Evolutionary conservation across 1,284 basidiomycete species (phyloP).

Genomic region (Heterobasidion occidentale): DNA sequence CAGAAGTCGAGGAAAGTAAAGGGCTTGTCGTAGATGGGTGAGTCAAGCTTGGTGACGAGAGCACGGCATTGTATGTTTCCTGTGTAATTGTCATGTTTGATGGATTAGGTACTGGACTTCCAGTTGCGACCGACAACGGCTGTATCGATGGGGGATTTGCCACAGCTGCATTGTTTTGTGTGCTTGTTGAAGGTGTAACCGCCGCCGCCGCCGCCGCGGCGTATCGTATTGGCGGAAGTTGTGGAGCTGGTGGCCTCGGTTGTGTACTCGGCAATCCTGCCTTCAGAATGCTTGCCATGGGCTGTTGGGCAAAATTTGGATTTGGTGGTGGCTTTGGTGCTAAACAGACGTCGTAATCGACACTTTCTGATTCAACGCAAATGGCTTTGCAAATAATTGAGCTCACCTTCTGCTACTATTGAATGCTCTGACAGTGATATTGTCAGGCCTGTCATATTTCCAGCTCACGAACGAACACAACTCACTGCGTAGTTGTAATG

Average conservation of each 20-base stretch:
- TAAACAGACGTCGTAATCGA: constrained; percentile 8
- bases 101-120: constrained; percentile 10
- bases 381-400: constrained; percentile 10
- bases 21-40: constrained; percentile 75
- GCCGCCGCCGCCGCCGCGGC: constrained; percentile 89
- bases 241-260: constrained; percentile 32
- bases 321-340: constrained; percentile 71
- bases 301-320: constrained; percentile 73
- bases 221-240: constrained; percentile 81
- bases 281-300: constrained; percentile 77
- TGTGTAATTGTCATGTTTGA: constrained; percentile 21
- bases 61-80: constrained; percentile 43
- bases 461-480: constrained; percentile 7
- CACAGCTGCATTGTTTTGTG: constrained; percentile 11
- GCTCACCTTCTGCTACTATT: constrained; percentile 37
- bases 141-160: not conserved
- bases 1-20: constrained; percentile 69
- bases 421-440: constrained; percentile 30
- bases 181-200: constrained; percentile 36
- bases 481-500: constrained; percentile 62
- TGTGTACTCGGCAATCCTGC: constrained; percentile 49
- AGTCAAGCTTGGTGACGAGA: constrained; percentile 71
- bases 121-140: not conserved
- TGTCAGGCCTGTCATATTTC: too few relatives aligned
- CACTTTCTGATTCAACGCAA: constrained; percentile 11